These are phyloP conservation scores for Trichoderma aggressivum DNA, from an alignment of 2,329 filamentous ascomycete genomes.

Conservation along the genomic window DNA sequence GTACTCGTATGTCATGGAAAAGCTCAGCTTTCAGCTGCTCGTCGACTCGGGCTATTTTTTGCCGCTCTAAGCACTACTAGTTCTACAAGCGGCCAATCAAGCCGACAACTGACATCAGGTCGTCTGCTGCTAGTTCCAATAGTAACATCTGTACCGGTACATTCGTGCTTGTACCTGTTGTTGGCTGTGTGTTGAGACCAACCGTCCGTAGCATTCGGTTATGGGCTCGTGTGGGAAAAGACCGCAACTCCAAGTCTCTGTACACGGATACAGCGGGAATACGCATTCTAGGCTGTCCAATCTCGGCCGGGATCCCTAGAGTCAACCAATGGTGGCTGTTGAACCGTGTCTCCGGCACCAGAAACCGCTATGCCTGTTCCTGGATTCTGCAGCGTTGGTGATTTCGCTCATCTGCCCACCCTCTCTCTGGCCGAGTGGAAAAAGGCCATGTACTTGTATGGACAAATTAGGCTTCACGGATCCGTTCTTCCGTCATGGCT, in stretches of 20 bases:
- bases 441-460: neutral
- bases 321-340: slow-evolving; percentile 3
- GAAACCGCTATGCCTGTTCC: slow-evolving; percentile 33
- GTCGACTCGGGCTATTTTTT: neutral
- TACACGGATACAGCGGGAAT: slow-evolving; percentile 3
- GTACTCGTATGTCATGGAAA: neutral
- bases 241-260: neutral
- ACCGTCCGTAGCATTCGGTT: neutral
- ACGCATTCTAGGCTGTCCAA: neutral
- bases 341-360: neutral
- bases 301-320: neutral
- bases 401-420: neutral
- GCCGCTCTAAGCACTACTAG: neutral
- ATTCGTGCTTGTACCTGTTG: neutral
- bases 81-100: neutral
- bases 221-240: neutral
- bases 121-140: neutral
- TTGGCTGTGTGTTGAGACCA: neutral
- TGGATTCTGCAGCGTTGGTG: slow-evolving; percentile 23
- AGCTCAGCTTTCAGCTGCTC: neutral
- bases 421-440: neutral
- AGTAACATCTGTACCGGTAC: neutral
- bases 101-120: neutral
- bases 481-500: neutral
- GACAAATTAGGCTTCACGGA: neutral